Evolutionary conservation across 331 rosid species (phyloP), one percentile per base, ranked within the genome.

Genomic region (Quercus lobata): DNA sequence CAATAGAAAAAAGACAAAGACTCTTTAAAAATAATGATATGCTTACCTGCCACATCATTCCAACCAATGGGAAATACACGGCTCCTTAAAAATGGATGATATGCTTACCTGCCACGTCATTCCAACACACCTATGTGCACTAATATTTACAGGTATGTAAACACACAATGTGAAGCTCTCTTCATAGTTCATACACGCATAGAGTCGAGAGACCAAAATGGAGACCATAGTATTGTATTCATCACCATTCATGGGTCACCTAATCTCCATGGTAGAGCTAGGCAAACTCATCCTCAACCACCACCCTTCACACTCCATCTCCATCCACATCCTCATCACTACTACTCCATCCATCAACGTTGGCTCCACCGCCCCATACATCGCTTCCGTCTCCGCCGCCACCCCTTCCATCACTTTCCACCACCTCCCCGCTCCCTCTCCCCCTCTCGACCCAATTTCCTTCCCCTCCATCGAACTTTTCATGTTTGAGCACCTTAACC

Each of bases 241-340:
- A 34, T 7, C 80, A 2, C 84, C 84, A 5, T 30, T 30, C 7
- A 72, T 72, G 11, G 82, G 89, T n/a, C 89, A 86, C 72, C 65
- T 82, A 21, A 46, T 82, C 21, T 71, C 89, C 62, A 82, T 76
- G 86, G 84, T 82, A 6, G 89, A 85, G 80, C 66, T 85, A 1
- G 89, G 84, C 62, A 76, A 82, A 74, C 72, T 82, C 79, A 71
- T 85, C 15, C 81, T 83, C 46, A 3, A 52, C 14, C 46, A 7
- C 57, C 56, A 71, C 9, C 84, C 84, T 55, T 71, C 78, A 6
- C 29, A 57, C 37, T 5, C 68, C 62, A 55, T 83, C 29, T 5
- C 68, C 70, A 41, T 83, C 29, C 80, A 76, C 32, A 46, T 83
- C 74, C 80, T 86, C 71, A 29, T 82, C 78, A 25, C 69, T 57